Conservation (phyloP, 2,329 filamentous ascomycete genomes). For the Monilinia vaccinii-corymbosi region DNA sequence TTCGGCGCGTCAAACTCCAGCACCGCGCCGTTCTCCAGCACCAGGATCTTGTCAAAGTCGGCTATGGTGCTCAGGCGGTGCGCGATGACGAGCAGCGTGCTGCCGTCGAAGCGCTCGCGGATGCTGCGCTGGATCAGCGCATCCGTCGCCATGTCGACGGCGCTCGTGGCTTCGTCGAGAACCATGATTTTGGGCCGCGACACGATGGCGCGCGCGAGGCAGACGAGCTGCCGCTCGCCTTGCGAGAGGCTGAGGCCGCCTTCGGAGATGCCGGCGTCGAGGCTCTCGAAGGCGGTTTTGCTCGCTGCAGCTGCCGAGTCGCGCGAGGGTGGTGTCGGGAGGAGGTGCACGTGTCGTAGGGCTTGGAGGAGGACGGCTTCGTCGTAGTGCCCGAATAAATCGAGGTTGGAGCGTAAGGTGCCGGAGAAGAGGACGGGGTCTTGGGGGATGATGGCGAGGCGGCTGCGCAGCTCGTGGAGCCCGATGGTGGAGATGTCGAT, state of each 20-base stretch:
- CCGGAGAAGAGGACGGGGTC: too few relatives aligned
- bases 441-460: too few relatives aligned
- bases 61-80: constrained; percentile 69
- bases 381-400: too few relatives aligned
- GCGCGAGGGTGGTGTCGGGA: too few relatives aligned
- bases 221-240: constrained; percentile 67
- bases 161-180: constrained; percentile 69
- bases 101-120: constrained; percentile 59
- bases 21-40: constrained; percentile 57
- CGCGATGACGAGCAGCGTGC: constrained; percentile 64
- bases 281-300: too few relatives aligned
- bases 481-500: too few relatives aligned
- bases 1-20: constrained; percentile 58
- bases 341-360: too few relatives aligned
- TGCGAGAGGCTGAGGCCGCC: constrained; percentile 34
- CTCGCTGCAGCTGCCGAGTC: too few relatives aligned
- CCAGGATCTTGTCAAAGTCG: constrained; percentile 66
- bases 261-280: too few relatives aligned
- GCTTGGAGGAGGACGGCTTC: too few relatives aligned
- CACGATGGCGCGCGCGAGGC: constrained; percentile 64
- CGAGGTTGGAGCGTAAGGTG: too few relatives aligned
- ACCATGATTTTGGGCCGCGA: constrained; percentile 67
- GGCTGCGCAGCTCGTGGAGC: too few relatives aligned
- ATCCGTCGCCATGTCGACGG: constrained; percentile 71
- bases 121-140: constrained; percentile 64